phyloP scores from a whole-genome alignment of 2,329 filamentous ascomycete species.

The Alternaria hordeiaustralica region DNA sequence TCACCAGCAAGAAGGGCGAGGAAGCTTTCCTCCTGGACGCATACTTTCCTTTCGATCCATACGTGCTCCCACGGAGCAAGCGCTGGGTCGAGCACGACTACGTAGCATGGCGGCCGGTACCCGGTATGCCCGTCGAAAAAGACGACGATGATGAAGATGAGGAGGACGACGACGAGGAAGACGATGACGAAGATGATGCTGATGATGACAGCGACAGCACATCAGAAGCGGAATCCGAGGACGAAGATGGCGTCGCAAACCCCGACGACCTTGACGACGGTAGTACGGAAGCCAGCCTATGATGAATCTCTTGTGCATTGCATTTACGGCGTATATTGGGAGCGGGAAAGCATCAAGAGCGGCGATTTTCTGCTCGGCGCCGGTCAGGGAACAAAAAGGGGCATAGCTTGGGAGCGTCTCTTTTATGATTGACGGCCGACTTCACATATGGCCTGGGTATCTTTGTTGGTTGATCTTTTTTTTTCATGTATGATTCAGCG shows the following conservation, averaged over 20 bases:
- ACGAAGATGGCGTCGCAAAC: not conserved
- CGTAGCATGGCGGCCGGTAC: slow-evolving; percentile 47
- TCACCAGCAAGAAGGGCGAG: slow-evolving; percentile 68
- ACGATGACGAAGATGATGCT: slow-evolving; percentile 2
- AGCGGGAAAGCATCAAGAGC: not conserved
- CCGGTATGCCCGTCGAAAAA: slow-evolving; percentile 51
- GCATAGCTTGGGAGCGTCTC: not conserved
- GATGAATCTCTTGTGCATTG: not conserved
- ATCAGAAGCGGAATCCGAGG: slow-evolving; percentile 3
- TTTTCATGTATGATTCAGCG: not conserved
- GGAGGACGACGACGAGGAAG: slow-evolving; percentile 5
- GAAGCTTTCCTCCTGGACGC: slow-evolving; percentile 85
- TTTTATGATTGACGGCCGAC: not conserved
- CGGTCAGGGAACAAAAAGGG: not conserved
- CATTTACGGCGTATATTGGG: not conserved
- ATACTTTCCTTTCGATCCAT: slow-evolving; percentile 98
- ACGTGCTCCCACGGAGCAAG: slow-evolving; percentile 85
- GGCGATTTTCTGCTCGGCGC: not conserved
- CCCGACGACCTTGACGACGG: slow-evolving; percentile 8
- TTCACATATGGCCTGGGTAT: not conserved
- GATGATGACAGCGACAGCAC: slow-evolving; percentile 14
- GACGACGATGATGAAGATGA: slow-evolving; percentile 53
- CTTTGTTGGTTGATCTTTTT: not conserved
- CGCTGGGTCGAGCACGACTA: slow-evolving; percentile 76
- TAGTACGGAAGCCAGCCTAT: slow-evolving; percentile 9